phyloP scores from a whole-genome alignment of 139 green algal species.

The Closterium sp. region DNA sequence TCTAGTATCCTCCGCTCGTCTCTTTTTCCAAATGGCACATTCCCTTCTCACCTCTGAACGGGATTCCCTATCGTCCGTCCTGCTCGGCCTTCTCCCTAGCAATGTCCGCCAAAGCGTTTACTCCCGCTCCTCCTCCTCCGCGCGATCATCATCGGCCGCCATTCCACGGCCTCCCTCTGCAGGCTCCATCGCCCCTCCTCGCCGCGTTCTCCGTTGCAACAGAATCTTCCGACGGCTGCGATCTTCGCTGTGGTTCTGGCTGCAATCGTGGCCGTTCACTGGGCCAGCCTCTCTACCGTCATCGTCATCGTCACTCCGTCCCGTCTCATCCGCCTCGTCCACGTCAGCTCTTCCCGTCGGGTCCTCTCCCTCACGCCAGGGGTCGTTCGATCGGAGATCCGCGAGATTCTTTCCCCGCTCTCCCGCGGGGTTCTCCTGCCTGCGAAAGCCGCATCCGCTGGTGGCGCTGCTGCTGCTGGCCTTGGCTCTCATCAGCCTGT shows the following conservation, averaged over 20 bases:
- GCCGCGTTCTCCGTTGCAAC: background rate
- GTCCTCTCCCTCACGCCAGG: background rate
- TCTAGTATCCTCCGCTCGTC: background rate
- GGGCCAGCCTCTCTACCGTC: too few relatives aligned
- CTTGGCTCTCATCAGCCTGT: background rate
- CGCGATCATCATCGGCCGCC: background rate
- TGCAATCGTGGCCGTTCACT: background rate
- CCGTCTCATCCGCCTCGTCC: too few relatives aligned
- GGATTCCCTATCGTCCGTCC: background rate
- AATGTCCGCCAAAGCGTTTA: background rate
- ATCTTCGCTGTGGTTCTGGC: background rate
- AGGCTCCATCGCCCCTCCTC: background rate
- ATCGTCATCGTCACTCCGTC: too few relatives aligned
- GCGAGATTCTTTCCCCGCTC: background rate
- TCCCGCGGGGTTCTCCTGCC: background rate
- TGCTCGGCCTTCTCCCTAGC: background rate
- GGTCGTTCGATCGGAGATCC: background rate
- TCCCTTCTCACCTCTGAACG: background rate
- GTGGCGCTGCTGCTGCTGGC: background rate
- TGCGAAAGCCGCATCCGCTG: background rate
- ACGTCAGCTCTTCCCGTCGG: background rate
- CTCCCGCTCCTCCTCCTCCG: background rate
- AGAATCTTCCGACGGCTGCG: background rate
- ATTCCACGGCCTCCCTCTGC: background rate
- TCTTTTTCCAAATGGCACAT: background rate